Evolutionary conservation across 352 stramenopile genomes (phyloP), one percentile per base, ranked within the genome.

Genomic region (Globisporangium yorkense): DNA sequence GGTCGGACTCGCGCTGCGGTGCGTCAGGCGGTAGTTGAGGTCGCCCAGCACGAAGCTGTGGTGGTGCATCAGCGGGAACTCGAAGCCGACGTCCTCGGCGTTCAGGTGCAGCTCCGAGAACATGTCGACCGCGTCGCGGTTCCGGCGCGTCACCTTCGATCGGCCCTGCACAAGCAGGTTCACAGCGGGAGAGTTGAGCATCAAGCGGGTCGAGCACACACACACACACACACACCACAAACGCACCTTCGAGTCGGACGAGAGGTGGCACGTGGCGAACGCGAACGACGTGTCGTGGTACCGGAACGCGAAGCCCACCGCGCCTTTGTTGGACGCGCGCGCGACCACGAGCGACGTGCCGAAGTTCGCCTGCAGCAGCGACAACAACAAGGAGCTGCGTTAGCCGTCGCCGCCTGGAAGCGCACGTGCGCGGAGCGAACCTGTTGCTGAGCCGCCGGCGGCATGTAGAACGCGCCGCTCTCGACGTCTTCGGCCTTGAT

Each of bases 21-120:
- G 71, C 44, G 71, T 83, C 12, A 96, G 68, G 10, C 89, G 82
- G 66, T 96, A 97, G 70, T 97, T 97, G 49, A 97, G 73, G 61
- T 97, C 89, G 13, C 89, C 89, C 20, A 97, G 66, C 37, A 97
- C 72, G 53, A 97, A 92, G 41, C 77, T 93, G 71, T 96, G 84
- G 63, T 96, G 84, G 59, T 93, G 80, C 56, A 94, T 76, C 8
- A 89, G 65, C 13, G 87, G 83, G 56, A 94, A 88, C 68, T 96
- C 88, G 40, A 95, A 92, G 27, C 80, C 82, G 15, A 89, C 65
- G 50, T 96, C 84, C 47, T 94, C 82, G 13, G 78, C 57, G 54
- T 92, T 89, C 48, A 96, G 57, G 57, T 92, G 77, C 21, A 96
- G 78, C 9, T 84, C 75, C 46, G 89, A 78, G 37, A 96, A 57